These are phyloP conservation scores for Pholiota microspora DNA, from an alignment of 768 basidiomycete genomes.

Conservation along the genomic window DNA sequence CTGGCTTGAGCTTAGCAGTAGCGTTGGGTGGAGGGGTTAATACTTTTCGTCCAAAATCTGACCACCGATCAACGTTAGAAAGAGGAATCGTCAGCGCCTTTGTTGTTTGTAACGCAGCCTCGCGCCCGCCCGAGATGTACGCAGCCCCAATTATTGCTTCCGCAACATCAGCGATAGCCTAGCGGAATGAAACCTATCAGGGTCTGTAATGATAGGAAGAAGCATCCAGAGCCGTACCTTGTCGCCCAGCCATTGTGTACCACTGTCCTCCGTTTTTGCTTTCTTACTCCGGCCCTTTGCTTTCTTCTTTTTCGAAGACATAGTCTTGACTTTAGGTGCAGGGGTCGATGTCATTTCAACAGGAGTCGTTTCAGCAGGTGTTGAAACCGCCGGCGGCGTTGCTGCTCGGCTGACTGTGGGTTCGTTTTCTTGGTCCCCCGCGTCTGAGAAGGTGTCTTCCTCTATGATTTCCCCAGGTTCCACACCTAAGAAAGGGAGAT, in stretches of 20 bases:
- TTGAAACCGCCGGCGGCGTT: not conserved
- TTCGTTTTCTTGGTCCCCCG: constrained; percentile 3
- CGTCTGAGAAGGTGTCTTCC: constrained; percentile 3
- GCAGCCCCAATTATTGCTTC: constrained; percentile 87
- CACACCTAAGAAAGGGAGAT: not conserved
- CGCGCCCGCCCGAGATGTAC: constrained; percentile 70
- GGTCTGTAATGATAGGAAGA: not conserved
- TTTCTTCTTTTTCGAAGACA: constrained; percentile 23
- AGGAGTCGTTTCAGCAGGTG: too few species aligned
- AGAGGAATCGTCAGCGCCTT: constrained; percentile 68
- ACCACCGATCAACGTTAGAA: constrained; percentile 64
- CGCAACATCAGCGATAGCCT: constrained; percentile 82
- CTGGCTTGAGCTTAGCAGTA: constrained; percentile 43
- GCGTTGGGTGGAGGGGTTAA: constrained; percentile 41
- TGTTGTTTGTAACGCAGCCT: constrained; percentile 59
- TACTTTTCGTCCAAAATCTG: constrained; percentile 60
- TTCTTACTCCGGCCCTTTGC: constrained; percentile 37
- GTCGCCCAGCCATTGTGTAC: constrained; percentile 62
- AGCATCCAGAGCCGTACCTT: constrained; percentile 48
- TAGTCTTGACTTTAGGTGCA: constrained; percentile 2
- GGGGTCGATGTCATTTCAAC: not conserved
- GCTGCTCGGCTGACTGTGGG: not conserved
- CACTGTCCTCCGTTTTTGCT: constrained; percentile 28
- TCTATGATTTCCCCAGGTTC: constrained; percentile 6
- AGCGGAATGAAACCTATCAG: constrained; percentile 1